Conservation (phyloP, 75 land plant species). For the Adiantum capillusveneris region DNA sequence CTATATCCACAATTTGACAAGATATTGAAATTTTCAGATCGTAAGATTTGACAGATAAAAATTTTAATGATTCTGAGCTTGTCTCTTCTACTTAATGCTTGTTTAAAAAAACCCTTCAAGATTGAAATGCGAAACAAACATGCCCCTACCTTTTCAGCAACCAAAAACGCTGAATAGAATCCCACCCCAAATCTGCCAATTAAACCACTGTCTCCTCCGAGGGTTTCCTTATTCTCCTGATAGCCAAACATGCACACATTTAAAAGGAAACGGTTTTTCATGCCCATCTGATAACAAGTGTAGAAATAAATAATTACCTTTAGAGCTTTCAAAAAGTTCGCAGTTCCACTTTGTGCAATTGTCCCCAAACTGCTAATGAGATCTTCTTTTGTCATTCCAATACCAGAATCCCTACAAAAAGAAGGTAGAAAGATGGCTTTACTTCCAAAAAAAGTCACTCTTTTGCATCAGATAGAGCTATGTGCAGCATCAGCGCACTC, state of each 20-base stretch:
- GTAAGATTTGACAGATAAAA: not conserved
- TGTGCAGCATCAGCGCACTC: too few species aligned
- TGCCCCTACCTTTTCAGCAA: constrained; percentile 61
- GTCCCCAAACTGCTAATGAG: constrained; percentile 92
- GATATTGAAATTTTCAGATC: not conserved
- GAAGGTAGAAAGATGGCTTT: too few species aligned
- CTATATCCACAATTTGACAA: not conserved
- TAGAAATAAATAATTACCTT: constrained; percentile 42
- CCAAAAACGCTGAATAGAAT: constrained; percentile 96
- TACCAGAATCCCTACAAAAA: constrained; percentile 97
- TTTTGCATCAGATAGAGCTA: too few species aligned
- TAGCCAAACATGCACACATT: too few species aligned
- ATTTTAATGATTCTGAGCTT: not conserved
- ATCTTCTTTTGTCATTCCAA: constrained; percentile 96
- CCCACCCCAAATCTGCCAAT: constrained; percentile 99
- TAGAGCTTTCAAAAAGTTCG: constrained; percentile 88
- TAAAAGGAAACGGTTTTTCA: not conserved
- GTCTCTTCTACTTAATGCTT: too few species aligned
- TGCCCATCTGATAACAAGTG: not conserved
- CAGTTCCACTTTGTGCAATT: constrained; percentile 99
- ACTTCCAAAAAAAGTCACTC: too few species aligned
- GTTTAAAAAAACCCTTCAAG: not conserved
- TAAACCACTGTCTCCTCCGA: constrained; percentile 68
- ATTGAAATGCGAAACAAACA: not conserved
- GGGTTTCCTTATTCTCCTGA: constrained; percentile 91